Evolutionary conservation across 805 yeast genomes (phyloP), one percentile per base, ranked within the genome.

Genomic region (Candida ipomoeae): DNA sequence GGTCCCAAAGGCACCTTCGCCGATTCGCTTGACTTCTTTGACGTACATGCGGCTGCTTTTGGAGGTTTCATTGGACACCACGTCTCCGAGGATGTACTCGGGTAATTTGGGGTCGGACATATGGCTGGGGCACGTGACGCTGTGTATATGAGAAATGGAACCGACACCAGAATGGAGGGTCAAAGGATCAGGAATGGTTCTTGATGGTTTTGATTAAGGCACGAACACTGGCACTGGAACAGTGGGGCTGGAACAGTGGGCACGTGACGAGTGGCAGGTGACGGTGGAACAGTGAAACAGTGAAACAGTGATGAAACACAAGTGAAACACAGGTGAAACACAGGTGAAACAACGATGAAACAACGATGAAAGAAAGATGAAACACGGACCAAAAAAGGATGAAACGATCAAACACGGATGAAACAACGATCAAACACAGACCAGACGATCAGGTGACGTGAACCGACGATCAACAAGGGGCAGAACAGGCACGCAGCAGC

Each of bases 1-100:
- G 2, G 89, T 85, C 36, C 95, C 95, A 62, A 87, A 87, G 5
- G 94, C 94, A 39, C 95, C 95, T 66, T 87, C 89, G 10, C 95
- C 95, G 46, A 87, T 85, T 60, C 82, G 81, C 51, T 83, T 83
- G 62, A 83, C 81, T 61, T 87, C 92, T 56, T 77, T 80, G 20
- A 87, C 79, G 34, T 81, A 69, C 92, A 87, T 87, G 48, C 82
- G 80, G 57, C 75, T 73, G 6, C 78, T 68, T 13, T 68, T 64
- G 41, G 78, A 77, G 2, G 84, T 75, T 48, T 73, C 71, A 62
- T 83, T 84, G 47, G 84, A 79, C 34, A 84, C 79, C 43, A 87
- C 92, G 46, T 65, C 64, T 40, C 66, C 65, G 44, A 70, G 56
- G 13, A 67, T 57, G 54, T 71, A 74, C 53, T 74, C 77, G 49